Conservation (phyloP, 345 rosid species). For the Syzygium jambos region DNA sequence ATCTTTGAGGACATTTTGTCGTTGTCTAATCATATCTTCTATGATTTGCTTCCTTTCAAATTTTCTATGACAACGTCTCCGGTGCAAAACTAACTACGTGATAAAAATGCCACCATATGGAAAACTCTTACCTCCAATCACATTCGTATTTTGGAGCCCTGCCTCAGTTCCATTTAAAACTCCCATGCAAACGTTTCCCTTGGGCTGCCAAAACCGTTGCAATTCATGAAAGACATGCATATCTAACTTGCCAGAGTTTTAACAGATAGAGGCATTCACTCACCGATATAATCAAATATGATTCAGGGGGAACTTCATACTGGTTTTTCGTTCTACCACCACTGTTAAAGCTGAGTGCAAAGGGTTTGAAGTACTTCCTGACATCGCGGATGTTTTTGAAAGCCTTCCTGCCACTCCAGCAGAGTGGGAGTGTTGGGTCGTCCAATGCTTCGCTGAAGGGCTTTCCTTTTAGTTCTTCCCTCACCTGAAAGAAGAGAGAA, state of each 20-base stretch:
- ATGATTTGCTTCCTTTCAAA: neutral
- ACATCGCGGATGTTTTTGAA: slow-evolving; percentile 59
- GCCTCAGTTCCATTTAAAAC: slow-evolving; percentile 68
- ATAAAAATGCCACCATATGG: neutral
- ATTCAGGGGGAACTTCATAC: slow-evolving; percentile 62
- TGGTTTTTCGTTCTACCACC: slow-evolving; percentile 36
- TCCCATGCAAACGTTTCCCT: slow-evolving; percentile 86
- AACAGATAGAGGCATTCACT: neutral
- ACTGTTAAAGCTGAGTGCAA: slow-evolving; percentile 43
- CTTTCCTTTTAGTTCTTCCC: slow-evolving; percentile 35
- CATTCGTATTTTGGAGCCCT: slow-evolving; percentile 48
- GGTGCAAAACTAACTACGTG: neutral
- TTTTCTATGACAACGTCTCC: neutral
- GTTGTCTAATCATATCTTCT: neutral
- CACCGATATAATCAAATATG: slow-evolving; percentile 74
- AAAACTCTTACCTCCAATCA: slow-evolving; percentile 58
- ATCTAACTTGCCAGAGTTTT: neutral
- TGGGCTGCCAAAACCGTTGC: slow-evolving; percentile 22
- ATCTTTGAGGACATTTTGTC: neutral
- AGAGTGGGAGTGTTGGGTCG: slow-evolving; percentile 66
- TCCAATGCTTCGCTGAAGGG: slow-evolving; percentile 48
- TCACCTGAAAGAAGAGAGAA: slow-evolving; percentile 24
- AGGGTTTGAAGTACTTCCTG: slow-evolving; percentile 64
- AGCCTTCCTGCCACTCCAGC: slow-evolving; percentile 82
- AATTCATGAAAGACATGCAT: neutral